Evolutionary conservation across 495 filamentous ascomycete species (phyloP).

Genomic region (Penicillium malachiteum): DNA sequence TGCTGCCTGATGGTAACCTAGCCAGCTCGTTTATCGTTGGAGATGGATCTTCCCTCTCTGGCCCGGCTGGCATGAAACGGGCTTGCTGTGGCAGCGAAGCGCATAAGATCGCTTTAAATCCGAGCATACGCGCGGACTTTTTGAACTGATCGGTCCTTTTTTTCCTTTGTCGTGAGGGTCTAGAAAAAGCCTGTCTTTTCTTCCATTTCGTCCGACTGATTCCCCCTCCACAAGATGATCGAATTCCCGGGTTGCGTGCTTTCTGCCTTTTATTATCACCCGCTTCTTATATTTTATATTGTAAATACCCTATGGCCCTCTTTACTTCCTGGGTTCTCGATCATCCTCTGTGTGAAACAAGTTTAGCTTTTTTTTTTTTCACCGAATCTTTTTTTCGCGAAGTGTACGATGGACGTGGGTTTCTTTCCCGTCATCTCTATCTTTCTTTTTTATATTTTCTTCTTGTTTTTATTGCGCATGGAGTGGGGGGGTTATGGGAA

Average conservation of each 20-base stretch:
- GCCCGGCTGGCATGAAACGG: conserved; percentile 46
- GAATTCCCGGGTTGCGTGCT: neutral
- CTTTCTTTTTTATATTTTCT: conserved; percentile 16
- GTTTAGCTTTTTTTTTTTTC: neutral
- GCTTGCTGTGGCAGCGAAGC: conserved; percentile 49
- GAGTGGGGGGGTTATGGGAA: conserved; percentile 40
- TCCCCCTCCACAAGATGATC: conserved; percentile 3
- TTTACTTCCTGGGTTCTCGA: conserved; percentile 12
- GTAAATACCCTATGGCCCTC: conserved; percentile 9
- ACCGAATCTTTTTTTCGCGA: neutral
- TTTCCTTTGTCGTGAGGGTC: conserved; percentile 22
- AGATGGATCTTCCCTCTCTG: conserved; percentile 27
- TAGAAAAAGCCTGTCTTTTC: conserved; percentile 25
- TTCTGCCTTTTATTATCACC: neutral
- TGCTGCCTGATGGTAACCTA: conserved; percentile 41
- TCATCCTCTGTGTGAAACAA: conserved; percentile 12
- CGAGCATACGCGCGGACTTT: conserved; percentile 37
- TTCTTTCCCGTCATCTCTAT: conserved; percentile 21
- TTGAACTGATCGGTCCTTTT: conserved; percentile 27
- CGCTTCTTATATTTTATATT: conserved; percentile 13
- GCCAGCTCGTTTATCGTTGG: conserved; percentile 38
- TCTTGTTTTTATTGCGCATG: conserved; percentile 26
- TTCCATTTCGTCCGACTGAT: neutral
- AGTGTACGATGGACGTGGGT: conserved; percentile 42
- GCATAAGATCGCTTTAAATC: conserved; percentile 39